Conservation (phyloP, 2,329 filamentous ascomycete species). For the Pseudopyricularia cyperi region DNA sequence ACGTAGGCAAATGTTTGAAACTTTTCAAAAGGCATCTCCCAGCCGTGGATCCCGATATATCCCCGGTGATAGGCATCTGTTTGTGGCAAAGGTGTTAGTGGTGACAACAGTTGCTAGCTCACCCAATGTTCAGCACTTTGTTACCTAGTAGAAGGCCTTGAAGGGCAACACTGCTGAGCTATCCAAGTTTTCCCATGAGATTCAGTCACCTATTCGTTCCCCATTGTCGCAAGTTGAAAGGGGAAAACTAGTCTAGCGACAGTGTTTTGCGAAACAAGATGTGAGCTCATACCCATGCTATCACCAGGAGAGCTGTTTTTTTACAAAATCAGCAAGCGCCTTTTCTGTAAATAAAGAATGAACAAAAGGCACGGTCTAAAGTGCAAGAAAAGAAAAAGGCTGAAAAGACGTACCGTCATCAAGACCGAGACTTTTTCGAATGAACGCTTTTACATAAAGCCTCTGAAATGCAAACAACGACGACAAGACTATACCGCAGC, state of each 20-base stretch:
- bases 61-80: neutral
- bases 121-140: neutral
- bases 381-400: neutral
- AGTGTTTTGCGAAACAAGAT: neutral
- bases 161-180: neutral
- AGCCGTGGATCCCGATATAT: neutral
- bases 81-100: neutral
- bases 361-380: neutral
- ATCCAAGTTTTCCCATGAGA: neutral
- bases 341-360: neutral
- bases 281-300: neutral
- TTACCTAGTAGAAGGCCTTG: neutral
- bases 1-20: neutral
- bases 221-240: neutral
- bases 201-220: neutral
- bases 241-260: neutral
- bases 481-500: slow-evolving; percentile 10
- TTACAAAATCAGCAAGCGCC: neutral
- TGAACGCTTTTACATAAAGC: slow-evolving; percentile 13
- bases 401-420: slow-evolving; percentile 13
- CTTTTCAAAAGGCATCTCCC: neutral
- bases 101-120: neutral
- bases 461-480: slow-evolving; percentile 13
- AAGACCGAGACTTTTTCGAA: slow-evolving; percentile 12
- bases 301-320: neutral